Conservation (phyloP, 2,329 filamentous ascomycete species). For the Ilyonectria destructans region DNA sequence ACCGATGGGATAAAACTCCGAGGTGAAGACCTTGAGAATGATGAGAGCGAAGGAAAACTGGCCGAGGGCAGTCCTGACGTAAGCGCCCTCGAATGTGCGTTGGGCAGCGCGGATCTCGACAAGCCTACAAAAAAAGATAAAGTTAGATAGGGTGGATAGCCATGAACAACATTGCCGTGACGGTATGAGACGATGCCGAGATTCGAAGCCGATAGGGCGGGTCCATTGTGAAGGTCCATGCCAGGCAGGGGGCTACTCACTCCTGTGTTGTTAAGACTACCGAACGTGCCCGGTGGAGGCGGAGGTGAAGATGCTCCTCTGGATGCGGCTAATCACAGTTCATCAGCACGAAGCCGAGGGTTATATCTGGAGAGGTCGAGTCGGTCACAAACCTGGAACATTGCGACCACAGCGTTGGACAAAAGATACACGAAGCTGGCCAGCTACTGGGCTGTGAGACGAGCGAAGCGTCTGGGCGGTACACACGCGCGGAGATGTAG, state of each 20-base stretch:
- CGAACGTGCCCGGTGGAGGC: constrained; percentile 87
- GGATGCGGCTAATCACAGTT: constrained; percentile 69
- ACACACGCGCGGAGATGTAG: constrained; percentile 4
- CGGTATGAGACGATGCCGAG: constrained; percentile 3
- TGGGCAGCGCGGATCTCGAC: constrained; percentile 96
- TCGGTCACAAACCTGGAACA: constrained; percentile 48
- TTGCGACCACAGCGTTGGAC: constrained; percentile 28
- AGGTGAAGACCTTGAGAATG: constrained; percentile 92
- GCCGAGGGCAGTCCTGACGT: constrained; percentile 92
- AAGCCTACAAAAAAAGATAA: constrained; percentile 65
- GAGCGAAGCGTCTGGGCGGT: constrained; percentile 23
- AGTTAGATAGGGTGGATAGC: constrained; percentile 5
- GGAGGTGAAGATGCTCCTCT: constrained; percentile 82
- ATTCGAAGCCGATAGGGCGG: constrained; percentile 1
- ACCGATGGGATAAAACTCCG: constrained; percentile 97
- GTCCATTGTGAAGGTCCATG: constrained; percentile 14
- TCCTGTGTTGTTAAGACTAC: constrained; percentile 87
- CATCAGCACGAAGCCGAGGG: constrained; percentile 32
- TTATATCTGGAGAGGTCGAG: background rate
- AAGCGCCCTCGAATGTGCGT: constrained; percentile 96
- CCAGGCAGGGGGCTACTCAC: constrained; percentile 57
- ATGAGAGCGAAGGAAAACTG: constrained; percentile 97
- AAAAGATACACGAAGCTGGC: constrained; percentile 20
- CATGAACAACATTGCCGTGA: background rate
- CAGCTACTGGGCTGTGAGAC: constrained; percentile 10